Evolutionary conservation across 2,329 filamentous ascomycete species (phyloP), one percentile per base, ranked within the genome.

Genomic region (Penicillium sp.): DNA sequence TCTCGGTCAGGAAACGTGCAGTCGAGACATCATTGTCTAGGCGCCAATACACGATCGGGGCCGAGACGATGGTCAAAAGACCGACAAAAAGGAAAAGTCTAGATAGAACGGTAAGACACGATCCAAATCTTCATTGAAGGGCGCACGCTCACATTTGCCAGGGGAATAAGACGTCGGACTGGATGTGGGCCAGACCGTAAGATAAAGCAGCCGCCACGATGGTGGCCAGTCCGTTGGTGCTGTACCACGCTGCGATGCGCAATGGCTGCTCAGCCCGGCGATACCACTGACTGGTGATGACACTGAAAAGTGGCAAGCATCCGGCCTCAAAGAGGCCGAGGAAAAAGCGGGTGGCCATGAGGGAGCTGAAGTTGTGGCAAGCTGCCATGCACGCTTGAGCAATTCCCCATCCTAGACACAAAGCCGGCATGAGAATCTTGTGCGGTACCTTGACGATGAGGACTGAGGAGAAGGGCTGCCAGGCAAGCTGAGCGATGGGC

Each of bases 211-310:
- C 80, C 0, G 81, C 83, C 11, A 83, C 66, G 36, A 86, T 81
- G 5, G 78, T 84, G 0, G 81, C 80, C 0, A 78, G 52, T 0
- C 83, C 82, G 46, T 82, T 86, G 0, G 81, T 85, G 4, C 81
- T 75, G 57, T 88, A 88, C 85, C 85, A 88, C n/a, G 79, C 78
- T 0, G 83, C 83, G 3, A 86, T 78, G 0, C 85, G 76, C 24
- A 85, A 66, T 0, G 84, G 83, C 65, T 88, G 85, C 60, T 88
- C 83, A 4, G 76, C 75, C 48, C 73, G 71, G 11, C 74, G 69
- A 56, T 77, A 77, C 75, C 75, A 77, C 31, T 76, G 71, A 33
- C 70, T 72, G 1, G 74, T 77, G 44, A 77, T 76, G 22, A 77
- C 65, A 40, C 68, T 68, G 45, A 77, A 78, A 2, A 77, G 63